Evolutionary conservation across 2,329 filamentous ascomycete genomes (phyloP).

Genomic region (Blumeria hordei): DNA sequence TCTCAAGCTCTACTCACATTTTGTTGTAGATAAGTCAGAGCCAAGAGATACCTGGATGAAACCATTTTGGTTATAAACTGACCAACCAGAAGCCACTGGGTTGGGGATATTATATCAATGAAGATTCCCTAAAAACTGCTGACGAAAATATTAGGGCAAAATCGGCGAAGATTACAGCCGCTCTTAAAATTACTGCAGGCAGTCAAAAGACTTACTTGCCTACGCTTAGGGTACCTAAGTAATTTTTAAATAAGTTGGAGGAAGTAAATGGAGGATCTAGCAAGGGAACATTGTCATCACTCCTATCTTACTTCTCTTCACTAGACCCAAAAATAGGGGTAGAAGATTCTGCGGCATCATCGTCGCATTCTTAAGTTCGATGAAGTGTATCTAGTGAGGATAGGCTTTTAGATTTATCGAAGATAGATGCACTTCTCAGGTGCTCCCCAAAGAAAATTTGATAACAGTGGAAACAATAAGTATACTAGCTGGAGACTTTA

Average conservation of each 20-base stretch:
- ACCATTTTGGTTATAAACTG: neutral
- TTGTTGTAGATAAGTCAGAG: too few relatives aligned
- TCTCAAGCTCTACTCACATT: too few relatives aligned
- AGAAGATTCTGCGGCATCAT: neutral
- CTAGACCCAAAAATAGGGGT: neutral
- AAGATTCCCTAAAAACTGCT: neutral
- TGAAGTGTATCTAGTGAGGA: neutral
- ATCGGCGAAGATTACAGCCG: neutral
- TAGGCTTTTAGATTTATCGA: neutral
- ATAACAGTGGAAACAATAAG: neutral
- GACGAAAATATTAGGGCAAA: neutral
- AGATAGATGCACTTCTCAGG: neutral
- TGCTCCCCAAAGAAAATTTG: neutral
- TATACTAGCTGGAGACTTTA: neutral
- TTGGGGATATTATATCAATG: neutral
- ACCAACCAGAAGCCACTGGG: too few relatives aligned
- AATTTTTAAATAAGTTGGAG: neutral
- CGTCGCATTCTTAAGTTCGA: neutral
- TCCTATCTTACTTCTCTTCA: neutral
- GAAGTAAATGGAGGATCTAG: neutral
- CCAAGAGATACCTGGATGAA: too few relatives aligned
- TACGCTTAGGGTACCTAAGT: neutral
- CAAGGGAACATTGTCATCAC: neutral
- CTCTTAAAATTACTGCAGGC: neutral
- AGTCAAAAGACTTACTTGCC: neutral